Base-by-base conservation (phyloP, 2,329 filamentous ascomycete species). In the Graphilbum sp. region DNA sequence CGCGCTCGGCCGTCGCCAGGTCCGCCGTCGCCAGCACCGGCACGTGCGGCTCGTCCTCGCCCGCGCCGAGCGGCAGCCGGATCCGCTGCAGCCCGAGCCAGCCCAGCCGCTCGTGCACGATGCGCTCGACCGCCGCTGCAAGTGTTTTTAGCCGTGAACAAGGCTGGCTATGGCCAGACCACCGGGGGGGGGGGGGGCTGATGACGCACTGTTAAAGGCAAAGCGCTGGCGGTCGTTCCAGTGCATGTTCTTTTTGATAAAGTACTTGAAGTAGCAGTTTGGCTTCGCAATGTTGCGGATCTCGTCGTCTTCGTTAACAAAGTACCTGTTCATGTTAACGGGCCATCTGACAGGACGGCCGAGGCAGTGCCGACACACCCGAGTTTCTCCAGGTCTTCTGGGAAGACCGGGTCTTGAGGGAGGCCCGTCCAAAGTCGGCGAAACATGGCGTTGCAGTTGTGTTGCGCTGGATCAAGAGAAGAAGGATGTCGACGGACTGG, bases 221-320 rank as follows among this genome's bases (percentile, higher is more conserved):
- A 80, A 80, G 16, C 78, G 69, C 49, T 85, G 83, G 17, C 79
- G 64, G 31, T 79, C 69, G 54, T 94, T 94, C 58, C 79, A 68
- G 29, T 85, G 75, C n/a, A 71, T 63, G 54, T 85, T 86, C 47
- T 72, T 75, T 52, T 71, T 79, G 38, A 81, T 56, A 53, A 75
- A 78, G 64, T 69, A 94, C 47, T 82, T 70, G 62, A 84, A 93
- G 51, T 76, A 78, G 46, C 69, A 63, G 21, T 78, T 66, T 0
- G 79, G 75, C 27, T 84, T 61, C 18, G 69, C 61, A 39, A 82
- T 77, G 43, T 66, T 75, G 35, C 81, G 75, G 43, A 94, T 70
- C 50, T 88, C 74, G 47, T 88, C 83, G 0, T 75, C 57, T 0
- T 76, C 66, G 47, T 83, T 86, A 58, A 93, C 58, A 53, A 83